Conservation (phyloP, 2,329 filamentous ascomycete genomes). For the Curvularia eragrostidis region DNA sequence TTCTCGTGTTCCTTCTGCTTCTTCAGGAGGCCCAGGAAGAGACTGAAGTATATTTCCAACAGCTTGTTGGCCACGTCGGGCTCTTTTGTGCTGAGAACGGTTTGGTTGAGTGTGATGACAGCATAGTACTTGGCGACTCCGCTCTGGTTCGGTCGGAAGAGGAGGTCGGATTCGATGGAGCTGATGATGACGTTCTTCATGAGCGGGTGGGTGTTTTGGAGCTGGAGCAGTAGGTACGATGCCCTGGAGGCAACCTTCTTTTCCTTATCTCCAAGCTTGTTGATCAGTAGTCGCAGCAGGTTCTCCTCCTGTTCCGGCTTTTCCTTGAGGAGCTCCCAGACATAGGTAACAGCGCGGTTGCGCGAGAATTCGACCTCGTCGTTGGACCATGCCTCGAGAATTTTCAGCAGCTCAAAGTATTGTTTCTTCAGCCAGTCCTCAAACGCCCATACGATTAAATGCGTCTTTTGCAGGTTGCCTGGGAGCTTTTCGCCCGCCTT, state of each 20-base stretch:
- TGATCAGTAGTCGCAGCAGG: slow-evolving; percentile 85
- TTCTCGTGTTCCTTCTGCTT: slow-evolving; percentile 54
- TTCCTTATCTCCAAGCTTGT: slow-evolving; percentile 94
- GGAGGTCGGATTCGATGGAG: slow-evolving; percentile 83
- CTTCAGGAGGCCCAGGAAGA: slow-evolving; percentile 85
- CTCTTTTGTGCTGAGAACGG: slow-evolving; percentile 85
- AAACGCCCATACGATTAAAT: slow-evolving; percentile 87
- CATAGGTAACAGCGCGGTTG: slow-evolving; percentile 84
- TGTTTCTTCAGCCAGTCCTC: slow-evolving; percentile 95
- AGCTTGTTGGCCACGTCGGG: slow-evolving; percentile 80
- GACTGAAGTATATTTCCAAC: slow-evolving; percentile 87
- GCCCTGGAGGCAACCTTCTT: slow-evolving; percentile 94
- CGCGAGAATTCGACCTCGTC: slow-evolving; percentile 96
- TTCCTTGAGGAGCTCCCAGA: slow-evolving; percentile 89
- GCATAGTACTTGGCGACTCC: slow-evolving; percentile 93
- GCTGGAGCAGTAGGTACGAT: slow-evolving; percentile 90
- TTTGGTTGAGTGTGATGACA: slow-evolving; percentile 96
- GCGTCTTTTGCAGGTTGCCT: slow-evolving; percentile 72
- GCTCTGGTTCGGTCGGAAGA: slow-evolving; percentile 87
- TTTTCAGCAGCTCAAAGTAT: slow-evolving; percentile 92
- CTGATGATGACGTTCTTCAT: slow-evolving; percentile 92
- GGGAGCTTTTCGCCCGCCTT: slow-evolving; percentile 73
- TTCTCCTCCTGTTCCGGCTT: slow-evolving; percentile 98
- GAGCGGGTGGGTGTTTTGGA: slow-evolving; percentile 84
- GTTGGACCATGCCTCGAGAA: slow-evolving; percentile 89